Base-by-base conservation (phyloP, 2,329 filamentous ascomycete species). In the Sporothrix luriei region DNA sequence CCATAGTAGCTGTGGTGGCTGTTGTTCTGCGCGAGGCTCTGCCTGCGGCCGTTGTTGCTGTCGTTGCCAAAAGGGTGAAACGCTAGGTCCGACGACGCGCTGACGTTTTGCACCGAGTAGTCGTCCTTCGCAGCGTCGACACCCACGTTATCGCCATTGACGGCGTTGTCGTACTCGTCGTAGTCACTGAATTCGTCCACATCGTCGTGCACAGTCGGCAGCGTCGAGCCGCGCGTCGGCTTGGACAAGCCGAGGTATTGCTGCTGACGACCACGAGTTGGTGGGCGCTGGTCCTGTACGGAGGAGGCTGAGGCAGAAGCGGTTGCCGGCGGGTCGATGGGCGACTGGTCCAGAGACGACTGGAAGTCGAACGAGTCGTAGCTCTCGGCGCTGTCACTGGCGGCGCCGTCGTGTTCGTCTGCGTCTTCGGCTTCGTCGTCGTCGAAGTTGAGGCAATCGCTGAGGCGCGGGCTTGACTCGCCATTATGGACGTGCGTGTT, bases 371-470 rank as follows among this genome's bases (percentile, higher is more conserved):
- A 71, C 0, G 68, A 68, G 29, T 71, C 65, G 59, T 70, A 55
- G 51, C 52, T 71, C 54, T 26, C 70, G 51, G 14, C 69, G 73
- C 66, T 75, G 70, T 21, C 72, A 68, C 69, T 68, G 65, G 38
- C 57, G 13, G 57, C 38, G 21, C 57, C 57, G 38, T 62, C 57
- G 3, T 43, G 29, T 1, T 46, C 38, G 21, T 43, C 57, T 9
- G 24, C 57, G 38, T 43, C 38, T 5, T 43, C 57, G 26, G 10
- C 54, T 19, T 38, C 57, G 19, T 26, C 68, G 38, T 74, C 71
- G 55, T 75, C 76, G 49, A 74, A 75, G 19, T 73, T 73, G 61
- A 76, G 70, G 43, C 75, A 75, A 43, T 75, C 76, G 70, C 74
- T 74, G 14, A 76, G 61, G 40, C 76, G 75, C 1, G 75, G 73